These are phyloP conservation scores for Picea sitchensis DNA, from an alignment of 75 land plant species.

Conservation along the genomic window DNA sequence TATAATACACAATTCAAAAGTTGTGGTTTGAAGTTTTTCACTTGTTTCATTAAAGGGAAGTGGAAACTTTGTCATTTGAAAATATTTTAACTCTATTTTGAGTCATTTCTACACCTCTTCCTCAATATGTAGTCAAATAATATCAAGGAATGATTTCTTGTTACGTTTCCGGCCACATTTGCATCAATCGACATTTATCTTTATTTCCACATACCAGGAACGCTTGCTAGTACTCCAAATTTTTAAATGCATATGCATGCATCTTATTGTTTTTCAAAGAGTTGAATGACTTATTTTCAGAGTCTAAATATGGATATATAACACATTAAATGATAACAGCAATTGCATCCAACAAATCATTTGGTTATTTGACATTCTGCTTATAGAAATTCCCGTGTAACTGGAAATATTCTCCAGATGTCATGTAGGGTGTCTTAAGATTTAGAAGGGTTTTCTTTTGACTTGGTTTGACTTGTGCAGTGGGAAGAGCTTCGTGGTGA, in stretches of 20 bases:
- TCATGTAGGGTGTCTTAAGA: neutral
- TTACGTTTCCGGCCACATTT: neutral
- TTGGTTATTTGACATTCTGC: neutral
- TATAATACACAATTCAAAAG: too few species aligned
- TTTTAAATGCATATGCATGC: neutral
- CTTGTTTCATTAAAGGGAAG: neutral
- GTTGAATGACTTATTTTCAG: neutral
- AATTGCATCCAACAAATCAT: neutral
- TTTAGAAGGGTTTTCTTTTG: neutral
- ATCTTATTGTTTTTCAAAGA: neutral
- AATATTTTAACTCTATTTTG: too few species aligned
- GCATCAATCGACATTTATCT: neutral
- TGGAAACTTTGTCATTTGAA: too few species aligned
- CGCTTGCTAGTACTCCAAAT: neutral
- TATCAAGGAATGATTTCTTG: neutral
- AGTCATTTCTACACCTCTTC: too few species aligned
- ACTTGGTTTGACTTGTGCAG: slow-evolving; percentile 29
- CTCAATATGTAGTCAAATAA: too few species aligned
- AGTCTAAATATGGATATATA: neutral
- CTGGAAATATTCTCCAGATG: neutral
- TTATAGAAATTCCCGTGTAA: neutral
- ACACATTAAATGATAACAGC: neutral
- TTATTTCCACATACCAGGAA: neutral
- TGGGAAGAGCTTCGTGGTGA: slow-evolving; percentile 85
- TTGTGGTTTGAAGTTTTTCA: neutral